Conservation (phyloP, 345 rosid genomes). For the Brassica rapa region DNA sequence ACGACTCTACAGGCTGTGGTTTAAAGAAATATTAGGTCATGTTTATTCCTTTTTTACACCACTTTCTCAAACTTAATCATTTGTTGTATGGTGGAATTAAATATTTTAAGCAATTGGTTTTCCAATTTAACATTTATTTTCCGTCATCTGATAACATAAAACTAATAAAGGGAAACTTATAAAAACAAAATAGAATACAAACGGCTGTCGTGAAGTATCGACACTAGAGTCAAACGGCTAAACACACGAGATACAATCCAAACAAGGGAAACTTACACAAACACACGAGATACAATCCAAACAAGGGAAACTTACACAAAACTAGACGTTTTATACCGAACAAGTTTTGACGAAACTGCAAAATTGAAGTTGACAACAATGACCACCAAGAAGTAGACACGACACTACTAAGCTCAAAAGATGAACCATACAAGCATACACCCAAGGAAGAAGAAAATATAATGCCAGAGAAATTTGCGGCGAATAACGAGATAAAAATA, state of each 20-base stretch:
- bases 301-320: no score
- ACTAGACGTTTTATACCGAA: background rate
- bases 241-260: background rate
- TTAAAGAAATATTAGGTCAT: conserved; percentile 39
- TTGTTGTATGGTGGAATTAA: conserved; percentile 21
- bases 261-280: no score
- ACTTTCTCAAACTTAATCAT: conserved; percentile 36
- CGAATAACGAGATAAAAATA: background rate
- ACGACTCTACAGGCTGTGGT: conserved; percentile 27
- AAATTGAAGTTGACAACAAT: background rate
- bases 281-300: background rate
- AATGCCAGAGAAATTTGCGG: no score
- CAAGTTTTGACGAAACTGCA: background rate
- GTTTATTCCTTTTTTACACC: conserved; percentile 31
- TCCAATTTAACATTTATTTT: background rate
- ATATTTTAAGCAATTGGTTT: background rate
- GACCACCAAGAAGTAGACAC: background rate
- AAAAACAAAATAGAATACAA: background rate
- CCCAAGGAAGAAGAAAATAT: background rate
- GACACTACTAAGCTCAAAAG: background rate
- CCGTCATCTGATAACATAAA: background rate
- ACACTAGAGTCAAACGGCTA: background rate
- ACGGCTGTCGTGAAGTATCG: background rate
- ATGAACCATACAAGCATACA: background rate
- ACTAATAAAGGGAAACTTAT: background rate